These are phyloP conservation scores for Oropetium thomaeum DNA, from an alignment of 176 grass and related monocot species.

Conservation along the genomic window DNA sequence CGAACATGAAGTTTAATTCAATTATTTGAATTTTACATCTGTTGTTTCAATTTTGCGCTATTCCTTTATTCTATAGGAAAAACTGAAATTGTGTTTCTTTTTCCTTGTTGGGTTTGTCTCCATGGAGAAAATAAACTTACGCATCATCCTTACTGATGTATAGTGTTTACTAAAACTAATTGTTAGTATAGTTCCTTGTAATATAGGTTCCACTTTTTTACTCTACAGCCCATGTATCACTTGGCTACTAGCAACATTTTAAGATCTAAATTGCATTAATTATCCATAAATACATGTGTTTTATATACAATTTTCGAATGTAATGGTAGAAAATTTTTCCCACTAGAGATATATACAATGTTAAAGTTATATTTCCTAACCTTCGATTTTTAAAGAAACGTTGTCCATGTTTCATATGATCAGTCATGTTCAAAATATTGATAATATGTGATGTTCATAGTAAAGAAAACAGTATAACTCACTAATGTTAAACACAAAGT, in stretches of 20 bases:
- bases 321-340: neutral
- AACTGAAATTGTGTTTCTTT: neutral
- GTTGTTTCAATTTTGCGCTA: neutral
- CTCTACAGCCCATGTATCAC: neutral
- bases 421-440: neutral
- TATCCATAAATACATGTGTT: neutral
- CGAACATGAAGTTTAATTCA: neutral
- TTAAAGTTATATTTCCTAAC: neutral
- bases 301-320: neutral
- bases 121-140: neutral
- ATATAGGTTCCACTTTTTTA: neutral
- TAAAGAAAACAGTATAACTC: too few species aligned
- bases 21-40: neutral
- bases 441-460: neutral
- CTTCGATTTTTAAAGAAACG: neutral
- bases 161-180: too few species aligned
- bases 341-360: neutral
- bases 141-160: neutral
- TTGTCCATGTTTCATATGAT: neutral
- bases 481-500: neutral
- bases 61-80: neutral
- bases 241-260: neutral
- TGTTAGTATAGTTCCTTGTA: neutral
- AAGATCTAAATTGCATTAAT: neutral
- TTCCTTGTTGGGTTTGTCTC: neutral